Base-by-base conservation (phyloP, 1,284 basidiomycete species). In the Violaceomyces palustris region DNA sequence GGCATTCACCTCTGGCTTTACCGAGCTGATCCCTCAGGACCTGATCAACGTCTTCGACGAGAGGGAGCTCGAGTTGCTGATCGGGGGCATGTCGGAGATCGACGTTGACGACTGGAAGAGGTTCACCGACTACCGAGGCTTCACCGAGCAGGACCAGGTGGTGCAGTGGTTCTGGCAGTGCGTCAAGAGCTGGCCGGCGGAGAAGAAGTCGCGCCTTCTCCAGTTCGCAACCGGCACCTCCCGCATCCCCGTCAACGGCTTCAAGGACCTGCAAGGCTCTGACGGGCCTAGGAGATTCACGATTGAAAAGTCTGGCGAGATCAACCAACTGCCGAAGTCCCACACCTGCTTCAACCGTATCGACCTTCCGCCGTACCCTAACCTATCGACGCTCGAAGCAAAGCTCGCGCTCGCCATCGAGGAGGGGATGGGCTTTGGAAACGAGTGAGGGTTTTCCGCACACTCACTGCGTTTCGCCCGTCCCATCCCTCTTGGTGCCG, bases 131-230 rank as follows among this genome's bases (percentile, higher is more conserved):
- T 81, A 81, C 75, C 75, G 79, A 39, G 79, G 79, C 38, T 80
- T 79, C 52, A 74, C 66, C 22, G 69, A 64, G 48, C 62, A 68
- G 43, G 67, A 74, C 56, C 67, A 70, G 45, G 93, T 98, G 50
- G 89, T 99, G 57, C 89, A 96, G 74, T 98, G 94, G 94, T 99
- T 99, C 82, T 99, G 94, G 94, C 86, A 97, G 78, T 92, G 89
- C 68, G 88, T 98, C 46, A 84, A 87, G 44, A 84, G 85, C 40
- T 98, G 93, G 93, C 91, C 93, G 6, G 80, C 90, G 0, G 94
- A 98, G 77, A 84, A 90, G 74, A 96, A 97, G 77, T 88, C 87
- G 35, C 85, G 93, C 8, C 77, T 97, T 47, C 54, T 73, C 38
- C 93, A 98, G 75, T 97, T 99, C 75, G 91, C 92, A 6, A 98